Evolutionary conservation across 2,329 filamentous ascomycete genomes (phyloP).

Genomic region (Blumeria hordei): DNA sequence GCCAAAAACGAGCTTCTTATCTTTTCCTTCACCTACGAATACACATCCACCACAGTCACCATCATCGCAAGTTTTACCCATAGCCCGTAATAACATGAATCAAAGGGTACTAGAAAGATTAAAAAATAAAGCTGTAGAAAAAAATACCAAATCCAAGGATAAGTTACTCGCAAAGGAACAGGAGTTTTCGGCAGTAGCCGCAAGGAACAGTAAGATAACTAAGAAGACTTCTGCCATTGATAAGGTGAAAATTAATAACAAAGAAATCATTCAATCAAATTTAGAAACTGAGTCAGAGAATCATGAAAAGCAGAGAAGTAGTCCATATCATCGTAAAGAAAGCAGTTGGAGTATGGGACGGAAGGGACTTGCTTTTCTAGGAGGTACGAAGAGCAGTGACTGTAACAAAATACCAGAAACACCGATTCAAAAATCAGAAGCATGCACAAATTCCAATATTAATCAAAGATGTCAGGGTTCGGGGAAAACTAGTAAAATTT

Average conservation of each 20-base stretch:
- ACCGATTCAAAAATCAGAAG: slow-evolving; percentile 1
- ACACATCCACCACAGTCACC: slow-evolving; percentile 9
- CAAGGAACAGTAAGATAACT: slow-evolving; percentile 32
- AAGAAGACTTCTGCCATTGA: slow-evolving; percentile 30
- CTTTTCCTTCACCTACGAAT: slow-evolving; percentile 2
- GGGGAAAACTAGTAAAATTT: slow-evolving; percentile 22
- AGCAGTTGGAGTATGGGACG: slow-evolving; percentile 56
- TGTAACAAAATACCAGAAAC: slow-evolving; percentile 3
- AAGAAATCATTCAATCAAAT: slow-evolving; percentile 16
- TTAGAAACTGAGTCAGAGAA: slow-evolving; percentile 2
- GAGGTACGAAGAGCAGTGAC: slow-evolving; percentile 21
- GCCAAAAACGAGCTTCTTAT: slow-evolving; percentile 3
- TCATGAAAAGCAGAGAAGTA: slow-evolving; percentile 8
- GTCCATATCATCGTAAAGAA: slow-evolving; percentile 30
- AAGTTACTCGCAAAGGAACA: slow-evolving; percentile 21
- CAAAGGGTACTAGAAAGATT: slow-evolving; percentile 45
- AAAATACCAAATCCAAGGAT: slow-evolving; percentile 15
- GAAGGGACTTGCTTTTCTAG: slow-evolving; percentile 46
- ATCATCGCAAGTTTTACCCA: slow-evolving; percentile 12
- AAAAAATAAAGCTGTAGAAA: slow-evolving; percentile 31
- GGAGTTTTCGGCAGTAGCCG: slow-evolving; percentile 26
- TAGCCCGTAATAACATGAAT: slow-evolving; percentile 24
- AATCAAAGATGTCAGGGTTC: slow-evolving; percentile 10
- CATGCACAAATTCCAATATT: slow-evolving; percentile 10
- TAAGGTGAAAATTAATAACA: slow-evolving; percentile 30